phyloP scores from a whole-genome alignment of 768 basidiomycete species.

The Suillus ampliporus region DNA sequence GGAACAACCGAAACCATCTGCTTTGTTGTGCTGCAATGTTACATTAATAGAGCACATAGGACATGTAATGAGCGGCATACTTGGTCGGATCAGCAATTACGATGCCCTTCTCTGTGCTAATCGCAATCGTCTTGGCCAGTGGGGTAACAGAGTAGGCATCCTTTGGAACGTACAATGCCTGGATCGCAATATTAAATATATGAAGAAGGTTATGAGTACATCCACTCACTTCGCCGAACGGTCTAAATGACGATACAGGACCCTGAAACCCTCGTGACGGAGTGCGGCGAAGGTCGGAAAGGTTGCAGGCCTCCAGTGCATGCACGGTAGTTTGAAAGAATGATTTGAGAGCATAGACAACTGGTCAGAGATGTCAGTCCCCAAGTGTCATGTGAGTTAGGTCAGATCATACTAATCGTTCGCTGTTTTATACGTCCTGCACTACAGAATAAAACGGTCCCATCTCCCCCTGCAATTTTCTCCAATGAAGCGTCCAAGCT shows the following conservation, averaged over 20 bases:
- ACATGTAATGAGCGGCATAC: constrained; percentile 46
- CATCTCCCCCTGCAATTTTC: constrained; percentile 58
- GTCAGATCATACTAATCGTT: constrained; percentile 52
- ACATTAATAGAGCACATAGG: constrained; percentile 1
- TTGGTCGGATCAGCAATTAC: constrained; percentile 70
- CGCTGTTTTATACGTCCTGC: constrained; percentile 58
- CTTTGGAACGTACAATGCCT: constrained; percentile 75
- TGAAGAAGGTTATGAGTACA: constrained; percentile 10
- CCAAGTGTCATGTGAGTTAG: background rate
- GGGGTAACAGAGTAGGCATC: constrained; percentile 68
- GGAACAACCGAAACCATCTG: constrained; percentile 59
- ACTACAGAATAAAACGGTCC: constrained; percentile 65
- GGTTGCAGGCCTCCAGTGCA: constrained; percentile 59
- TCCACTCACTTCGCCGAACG: constrained; percentile 66
- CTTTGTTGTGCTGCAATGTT: constrained; percentile 43
- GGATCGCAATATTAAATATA: constrained; percentile 12
- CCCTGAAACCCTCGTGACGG: constrained; percentile 41
- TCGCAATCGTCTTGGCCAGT: constrained; percentile 65
- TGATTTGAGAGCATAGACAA: constrained; percentile 70
- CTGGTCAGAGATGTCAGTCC: constrained; percentile 40
- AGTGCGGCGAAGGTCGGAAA: constrained; percentile 40
- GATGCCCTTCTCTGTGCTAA: constrained; percentile 69
- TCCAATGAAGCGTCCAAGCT: constrained; percentile 64
- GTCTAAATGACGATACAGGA: constrained; percentile 53
- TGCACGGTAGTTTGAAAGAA: constrained; percentile 64